phyloP scores from a whole-genome alignment of 2,329 filamentous ascomycete species.

The Paecilomyces sp. region DNA sequence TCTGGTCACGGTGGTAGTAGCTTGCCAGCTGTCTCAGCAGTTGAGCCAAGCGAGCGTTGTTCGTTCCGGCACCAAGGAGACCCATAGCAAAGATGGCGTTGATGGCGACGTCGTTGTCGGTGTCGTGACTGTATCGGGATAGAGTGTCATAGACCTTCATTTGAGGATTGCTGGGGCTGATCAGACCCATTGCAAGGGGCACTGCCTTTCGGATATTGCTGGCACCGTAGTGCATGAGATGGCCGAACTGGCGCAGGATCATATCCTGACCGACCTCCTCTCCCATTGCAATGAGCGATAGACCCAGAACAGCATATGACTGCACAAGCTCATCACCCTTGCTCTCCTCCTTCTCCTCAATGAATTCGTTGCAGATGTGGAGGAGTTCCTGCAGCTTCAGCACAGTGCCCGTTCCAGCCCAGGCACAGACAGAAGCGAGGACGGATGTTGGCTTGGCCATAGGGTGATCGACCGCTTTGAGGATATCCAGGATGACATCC shows the following conservation, averaged over 20 bases:
- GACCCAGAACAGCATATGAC: conserved; percentile 88
- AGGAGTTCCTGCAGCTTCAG: conserved; percentile 95
- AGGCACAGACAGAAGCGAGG: conserved; percentile 91
- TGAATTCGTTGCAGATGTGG: conserved; percentile 95
- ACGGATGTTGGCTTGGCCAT: conserved; percentile 96
- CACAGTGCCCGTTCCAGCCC: conserved; percentile 94
- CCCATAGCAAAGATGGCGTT: conserved; percentile 99
- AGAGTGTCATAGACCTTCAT: conserved; percentile 99
- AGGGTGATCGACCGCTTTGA: conserved; percentile 94
- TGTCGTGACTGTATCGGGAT: conserved; percentile 96
- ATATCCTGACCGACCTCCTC: conserved; percentile 98
- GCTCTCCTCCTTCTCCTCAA: conserved; percentile 90
- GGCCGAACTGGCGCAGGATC: conserved; percentile 94
- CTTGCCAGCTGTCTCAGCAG: conserved; percentile 88
- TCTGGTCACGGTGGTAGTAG: conserved; percentile 96
- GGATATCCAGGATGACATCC: conserved; percentile 92
- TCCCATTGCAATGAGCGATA: conserved; percentile 93
- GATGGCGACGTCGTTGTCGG: conserved; percentile 94
- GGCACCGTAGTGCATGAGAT: conserved; percentile 98
- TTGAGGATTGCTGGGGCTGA: conserved; percentile 96
- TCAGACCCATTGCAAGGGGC: conserved; percentile 89
- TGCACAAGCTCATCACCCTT: conserved; percentile 93
- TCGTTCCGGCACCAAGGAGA: conserved; percentile 89
- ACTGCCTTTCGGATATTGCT: conserved; percentile 95
- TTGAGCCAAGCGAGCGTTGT: conserved; percentile 94